These are phyloP conservation scores for Pseudogymnoascus sp. DNA, from an alignment of 2,329 filamentous ascomycete genomes.

Conservation along the genomic window DNA sequence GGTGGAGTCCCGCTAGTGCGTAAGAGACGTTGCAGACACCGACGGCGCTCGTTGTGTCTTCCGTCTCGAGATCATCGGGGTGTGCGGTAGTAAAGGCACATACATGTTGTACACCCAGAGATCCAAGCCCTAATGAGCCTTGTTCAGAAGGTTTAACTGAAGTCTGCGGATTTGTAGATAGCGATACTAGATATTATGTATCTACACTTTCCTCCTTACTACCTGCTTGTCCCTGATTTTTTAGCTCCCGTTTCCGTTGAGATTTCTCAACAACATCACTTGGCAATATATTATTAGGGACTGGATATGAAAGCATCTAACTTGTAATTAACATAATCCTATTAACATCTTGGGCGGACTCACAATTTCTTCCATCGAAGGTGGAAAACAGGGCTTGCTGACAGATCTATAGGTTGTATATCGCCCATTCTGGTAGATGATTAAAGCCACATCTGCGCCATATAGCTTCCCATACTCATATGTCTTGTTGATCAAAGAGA, in stretches of 20 bases:
- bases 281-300: not conserved
- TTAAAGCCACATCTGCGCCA: no score
- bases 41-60: no score
- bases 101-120: no score
- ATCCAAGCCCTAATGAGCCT: no score
- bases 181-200: not conserved
- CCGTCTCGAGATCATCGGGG: no score
- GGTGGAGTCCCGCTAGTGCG: no score
- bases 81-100: no score
- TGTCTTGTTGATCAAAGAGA: no score
- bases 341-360: not conserved
- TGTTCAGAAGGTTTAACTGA: no score
- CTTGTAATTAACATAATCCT: not conserved
- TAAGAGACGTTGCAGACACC: no score
- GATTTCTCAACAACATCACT: not conserved
- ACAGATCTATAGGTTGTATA: slow-evolving; percentile 9
- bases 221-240: not conserved
- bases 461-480: no score
- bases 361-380: not conserved
- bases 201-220: not conserved
- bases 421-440: not conserved
- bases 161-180: no score
- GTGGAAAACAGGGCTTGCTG: slow-evolving; percentile 2
- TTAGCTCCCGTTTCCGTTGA: not conserved
- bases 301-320: not conserved